Percentiles rank a stretch among this genome's conserved stretches.
Evolutionary conservation across 164 flowering plant genomes (phyloP).

Genomic region (Buxus sempervirens): DNA sequence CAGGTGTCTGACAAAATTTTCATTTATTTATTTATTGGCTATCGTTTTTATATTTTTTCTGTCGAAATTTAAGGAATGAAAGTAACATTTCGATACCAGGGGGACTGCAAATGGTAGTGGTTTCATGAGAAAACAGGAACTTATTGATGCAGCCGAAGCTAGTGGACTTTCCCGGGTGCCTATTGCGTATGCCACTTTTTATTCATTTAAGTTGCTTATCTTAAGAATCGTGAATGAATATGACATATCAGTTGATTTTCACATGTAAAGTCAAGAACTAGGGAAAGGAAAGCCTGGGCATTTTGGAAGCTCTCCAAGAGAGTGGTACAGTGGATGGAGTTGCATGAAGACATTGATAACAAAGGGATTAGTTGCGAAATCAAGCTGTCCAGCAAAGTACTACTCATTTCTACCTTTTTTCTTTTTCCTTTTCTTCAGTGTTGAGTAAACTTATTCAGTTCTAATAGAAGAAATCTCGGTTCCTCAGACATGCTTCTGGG

Average conservation of each 20-base stretch:
- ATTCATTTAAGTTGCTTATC: neutral
- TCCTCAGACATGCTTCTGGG: no score
- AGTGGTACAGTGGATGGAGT: conserved; percentile 97
- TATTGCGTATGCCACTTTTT: conserved; percentile 48
- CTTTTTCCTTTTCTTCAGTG: neutral
- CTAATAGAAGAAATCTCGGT: no score
- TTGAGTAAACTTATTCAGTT: no score
- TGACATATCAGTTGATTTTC: neutral
- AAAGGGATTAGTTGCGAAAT: conserved; percentile 78
- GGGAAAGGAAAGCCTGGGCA: conserved; percentile 63
- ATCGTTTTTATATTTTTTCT: neutral
- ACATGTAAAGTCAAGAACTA: conserved; percentile 58
- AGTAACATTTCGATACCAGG: conserved; percentile 29
- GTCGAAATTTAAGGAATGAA: neutral
- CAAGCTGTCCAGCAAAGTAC: conserved; percentile 91
- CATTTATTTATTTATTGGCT: neutral
- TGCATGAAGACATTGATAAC: conserved; percentile 75
- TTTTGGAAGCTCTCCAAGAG: conserved; percentile 69
- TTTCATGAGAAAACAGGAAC: conserved; percentile 85
- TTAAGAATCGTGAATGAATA: neutral
- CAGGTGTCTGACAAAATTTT: conserved; percentile 36
- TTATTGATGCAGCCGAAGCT: conserved; percentile 91
- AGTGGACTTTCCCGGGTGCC: conserved; percentile 89
- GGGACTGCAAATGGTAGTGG: conserved; percentile 50
- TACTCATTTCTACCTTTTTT: conserved; percentile 8